phyloP scores from a whole-genome alignment of 2,329 filamentous ascomycete species.

The Periglandula ipomoeae region DNA sequence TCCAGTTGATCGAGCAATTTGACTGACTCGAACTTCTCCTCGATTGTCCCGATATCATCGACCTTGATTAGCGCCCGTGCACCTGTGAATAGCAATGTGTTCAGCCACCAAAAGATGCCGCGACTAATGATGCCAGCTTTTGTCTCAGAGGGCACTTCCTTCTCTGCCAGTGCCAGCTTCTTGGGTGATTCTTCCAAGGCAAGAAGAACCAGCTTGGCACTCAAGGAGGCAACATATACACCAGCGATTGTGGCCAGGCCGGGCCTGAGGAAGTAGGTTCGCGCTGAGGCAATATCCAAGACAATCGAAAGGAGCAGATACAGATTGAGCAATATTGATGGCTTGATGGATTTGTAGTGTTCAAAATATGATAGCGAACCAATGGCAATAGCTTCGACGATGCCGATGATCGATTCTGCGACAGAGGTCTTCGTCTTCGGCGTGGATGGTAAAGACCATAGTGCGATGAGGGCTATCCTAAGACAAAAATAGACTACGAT shows the following conservation, averaged over 20 bases:
- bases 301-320: constrained; percentile 24
- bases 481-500: too few species aligned
- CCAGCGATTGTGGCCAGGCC: constrained; percentile 15
- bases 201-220: background rate
- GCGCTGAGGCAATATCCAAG: constrained; percentile 22
- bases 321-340: constrained; percentile 22
- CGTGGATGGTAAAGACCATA: constrained; percentile 18
- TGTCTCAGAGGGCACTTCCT: constrained; percentile 12
- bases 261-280: constrained; percentile 25
- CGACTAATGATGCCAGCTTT: constrained; percentile 24
- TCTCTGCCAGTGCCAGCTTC: background rate
- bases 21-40: constrained; percentile 19
- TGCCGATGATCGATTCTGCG: constrained; percentile 17
- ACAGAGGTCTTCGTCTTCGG: constrained; percentile 18
- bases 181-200: constrained; percentile 15
- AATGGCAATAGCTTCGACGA: constrained; percentile 19
- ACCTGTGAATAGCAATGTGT: constrained; percentile 19
- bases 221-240: constrained; percentile 18
- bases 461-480: constrained; percentile 10
- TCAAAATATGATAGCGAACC: constrained; percentile 23
- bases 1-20: constrained; percentile 13
- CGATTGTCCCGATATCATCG: constrained; percentile 17
- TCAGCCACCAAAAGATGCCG: constrained; percentile 29
- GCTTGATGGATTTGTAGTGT: constrained; percentile 21
- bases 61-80: constrained; percentile 15